Evolutionary conservation across 2,329 filamentous ascomycete genomes (phyloP), one percentile per base, ranked within the genome.

Genomic region (Aspergillaceae sp.): DNA sequence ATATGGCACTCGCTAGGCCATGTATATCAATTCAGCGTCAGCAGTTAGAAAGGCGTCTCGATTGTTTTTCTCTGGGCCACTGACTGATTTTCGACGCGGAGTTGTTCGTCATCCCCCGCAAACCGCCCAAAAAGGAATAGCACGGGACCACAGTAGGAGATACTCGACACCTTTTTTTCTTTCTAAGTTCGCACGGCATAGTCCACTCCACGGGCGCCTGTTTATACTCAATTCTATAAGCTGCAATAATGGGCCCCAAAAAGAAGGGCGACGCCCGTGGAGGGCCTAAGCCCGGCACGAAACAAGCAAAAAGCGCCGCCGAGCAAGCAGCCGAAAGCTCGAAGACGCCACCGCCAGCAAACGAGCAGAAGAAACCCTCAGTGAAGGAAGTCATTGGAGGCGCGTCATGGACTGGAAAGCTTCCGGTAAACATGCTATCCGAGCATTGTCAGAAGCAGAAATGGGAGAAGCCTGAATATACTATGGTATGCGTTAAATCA

Each of bases 391-490:
- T 98, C 54, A 94, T 98, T 60, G 92, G 89, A 37, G 92, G 92
- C 42, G 82, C 88, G 48, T 96, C 89, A 56, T 98, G 92, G 92
- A 98, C 92, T 0, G 92, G 92, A 36, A 98, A 98, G 66, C 73
- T 98, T 30, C 92, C 92, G 1, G 86, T 96, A 53, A 96, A 94
- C 63, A 77, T 97, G 58, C 79, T 97, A 52, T 87, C 86, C 33
- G 92, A 97, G 73, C 87, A 94, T 69, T 96, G 90, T 59, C 89
- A 95, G 70, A 94, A 91, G 67, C 87, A 94, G 66, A 88, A 87
- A 63, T 98, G 92, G 92, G 86, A 88, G 54, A 91, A 84, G 63
- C 91, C 91, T 2, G 90, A 94, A 52, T 98, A 95, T 66, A 85
- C 84, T 53, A 87, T 88, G 72, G 81, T 84, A 71, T 19, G 19